Percentiles rank a stretch among this genome's conserved stretches.
Evolutionary conservation across 2,329 filamentous ascomycete genomes (phyloP).

Genomic region (Atkinsonella hypoxylon): DNA sequence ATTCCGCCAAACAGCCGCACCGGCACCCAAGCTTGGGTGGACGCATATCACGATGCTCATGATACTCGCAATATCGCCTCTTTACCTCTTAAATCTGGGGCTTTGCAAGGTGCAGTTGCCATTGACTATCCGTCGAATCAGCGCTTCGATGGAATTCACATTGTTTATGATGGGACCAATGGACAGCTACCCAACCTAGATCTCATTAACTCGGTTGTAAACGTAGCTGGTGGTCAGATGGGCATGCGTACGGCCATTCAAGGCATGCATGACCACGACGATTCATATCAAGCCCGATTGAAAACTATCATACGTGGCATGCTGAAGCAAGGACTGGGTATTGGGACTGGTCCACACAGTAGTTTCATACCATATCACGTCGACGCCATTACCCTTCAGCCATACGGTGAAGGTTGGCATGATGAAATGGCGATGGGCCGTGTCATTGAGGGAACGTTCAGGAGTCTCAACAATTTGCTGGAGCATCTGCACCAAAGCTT

Average conservation of each 20-base stretch:
- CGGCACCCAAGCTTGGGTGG: conserved; percentile 92
- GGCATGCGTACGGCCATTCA: conserved; percentile 75
- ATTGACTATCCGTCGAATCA: conserved; percentile 82
- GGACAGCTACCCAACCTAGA: conserved; percentile 93
- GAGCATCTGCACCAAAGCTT: conserved; percentile 98
- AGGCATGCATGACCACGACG: conserved; percentile 72
- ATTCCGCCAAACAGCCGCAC: conserved; percentile 80
- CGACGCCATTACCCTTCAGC: conserved; percentile 86
- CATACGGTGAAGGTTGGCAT: conserved; percentile 85
- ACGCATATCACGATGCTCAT: conserved; percentile 91
- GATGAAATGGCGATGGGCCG: conserved; percentile 94
- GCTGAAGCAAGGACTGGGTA: conserved; percentile 80
- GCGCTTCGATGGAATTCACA: conserved; percentile 76
- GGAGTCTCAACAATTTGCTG: conserved; percentile 89
- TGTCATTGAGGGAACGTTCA: conserved; percentile 78
- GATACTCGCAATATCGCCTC: conserved; percentile 57
- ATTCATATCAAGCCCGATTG: conserved; percentile 70
- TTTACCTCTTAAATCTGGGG: conserved; percentile 81
- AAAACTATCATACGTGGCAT: conserved; percentile 86
- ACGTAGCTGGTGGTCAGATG: conserved; percentile 85
- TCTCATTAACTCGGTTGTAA: conserved; percentile 84
- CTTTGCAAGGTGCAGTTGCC: conserved; percentile 84
- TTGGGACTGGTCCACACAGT: conserved; percentile 83
- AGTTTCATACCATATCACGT: conserved; percentile 97
- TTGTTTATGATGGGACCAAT: conserved; percentile 92